Base-by-base conservation (phyloP, 2,329 filamentous ascomycete genomes). In the Aspergillus intermedius region DNA sequence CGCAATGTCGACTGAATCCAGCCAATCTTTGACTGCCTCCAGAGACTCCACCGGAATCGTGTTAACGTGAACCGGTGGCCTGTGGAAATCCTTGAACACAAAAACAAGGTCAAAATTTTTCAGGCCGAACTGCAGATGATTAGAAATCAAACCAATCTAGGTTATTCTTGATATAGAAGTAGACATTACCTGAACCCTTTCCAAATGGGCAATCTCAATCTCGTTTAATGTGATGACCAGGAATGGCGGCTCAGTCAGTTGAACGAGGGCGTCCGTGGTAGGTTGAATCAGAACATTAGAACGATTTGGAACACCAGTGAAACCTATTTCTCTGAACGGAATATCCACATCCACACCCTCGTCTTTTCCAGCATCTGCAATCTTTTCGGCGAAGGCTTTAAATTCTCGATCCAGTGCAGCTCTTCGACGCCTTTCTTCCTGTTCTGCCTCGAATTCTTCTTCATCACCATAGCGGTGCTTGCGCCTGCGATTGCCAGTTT, bases 61-160 rank as follows among this genome's bases (percentile, higher is more conserved):
- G 73, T 98, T 98, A 77, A 98, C 86, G 69, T 98, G 93, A 49
- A 86, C 87, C 1, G 91, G 91, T 2, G 88, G 72, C n/a, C 91
- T 83, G 47, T 87, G 82, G 71, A 95, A 97, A 73, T 98, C 93
- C 64, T 97, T 97, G 78, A 95, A 97, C 34, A 98, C 88, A 63
- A 97, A 91, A 17, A 98, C 93, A 69, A 98, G 83, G 71, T 98
- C 93, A 68, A 98, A 98, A 71, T 98, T 98, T 78, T 97, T 96
- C 53, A 98, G 79, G 30, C 93, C 94, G 63, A 98, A 98, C 72
- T 91, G 78, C 22, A 45, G 21, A 41, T 19, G 9, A 44, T 70
- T 59, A 71, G 60, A 42, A 47, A 44, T 5, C 30, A 37, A 28
- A 9, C 4, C 25, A 19, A 28, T 34, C 32, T 22, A 39, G 22